phyloP scores from a whole-genome alignment of 345 rosid species.

The Cardamine resedifolia region DNA sequence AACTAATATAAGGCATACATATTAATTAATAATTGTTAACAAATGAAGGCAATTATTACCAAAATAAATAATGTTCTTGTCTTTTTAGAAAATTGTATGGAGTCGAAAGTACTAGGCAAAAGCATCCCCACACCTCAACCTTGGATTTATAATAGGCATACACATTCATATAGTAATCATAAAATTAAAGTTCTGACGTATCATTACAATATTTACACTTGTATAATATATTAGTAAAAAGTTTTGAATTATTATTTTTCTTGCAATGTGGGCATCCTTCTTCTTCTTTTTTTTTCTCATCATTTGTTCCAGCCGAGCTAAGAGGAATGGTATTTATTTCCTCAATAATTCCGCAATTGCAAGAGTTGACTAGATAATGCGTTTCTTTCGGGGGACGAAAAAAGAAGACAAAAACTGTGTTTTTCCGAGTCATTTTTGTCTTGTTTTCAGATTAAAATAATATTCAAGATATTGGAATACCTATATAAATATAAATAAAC shows the following conservation, averaged over 20 bases:
- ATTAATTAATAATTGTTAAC: no score
- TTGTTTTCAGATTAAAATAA: slow-evolving; percentile 6
- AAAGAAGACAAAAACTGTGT: slow-evolving; percentile 27
- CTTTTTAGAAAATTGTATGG: no score
- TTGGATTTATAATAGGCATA: no score
- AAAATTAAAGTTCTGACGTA: neutral
- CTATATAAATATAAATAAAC: neutral
- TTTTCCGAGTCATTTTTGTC: slow-evolving; percentile 28
- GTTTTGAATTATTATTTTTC: slow-evolving; percentile 6
- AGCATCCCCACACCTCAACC: no score
- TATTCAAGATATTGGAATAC: neutral
- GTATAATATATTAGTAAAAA: neutral
- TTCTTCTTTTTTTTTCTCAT: neutral
- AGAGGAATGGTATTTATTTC: neutral
- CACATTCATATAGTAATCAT: slow-evolving; percentile 17
- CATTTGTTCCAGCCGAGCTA: slow-evolving; percentile 4
- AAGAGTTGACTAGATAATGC: slow-evolving; percentile 33
- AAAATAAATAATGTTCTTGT: neutral
- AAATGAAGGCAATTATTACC: neutral
- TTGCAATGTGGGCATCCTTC: neutral
- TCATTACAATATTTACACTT: neutral
- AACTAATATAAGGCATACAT: no score
- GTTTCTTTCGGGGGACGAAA: slow-evolving; percentile 4
- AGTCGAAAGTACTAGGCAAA: no score
- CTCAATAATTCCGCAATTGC: slow-evolving; percentile 16